phyloP scores from a whole-genome alignment of 2,329 filamentous ascomycete species.

The Cordyceps pruinosa region DNA sequence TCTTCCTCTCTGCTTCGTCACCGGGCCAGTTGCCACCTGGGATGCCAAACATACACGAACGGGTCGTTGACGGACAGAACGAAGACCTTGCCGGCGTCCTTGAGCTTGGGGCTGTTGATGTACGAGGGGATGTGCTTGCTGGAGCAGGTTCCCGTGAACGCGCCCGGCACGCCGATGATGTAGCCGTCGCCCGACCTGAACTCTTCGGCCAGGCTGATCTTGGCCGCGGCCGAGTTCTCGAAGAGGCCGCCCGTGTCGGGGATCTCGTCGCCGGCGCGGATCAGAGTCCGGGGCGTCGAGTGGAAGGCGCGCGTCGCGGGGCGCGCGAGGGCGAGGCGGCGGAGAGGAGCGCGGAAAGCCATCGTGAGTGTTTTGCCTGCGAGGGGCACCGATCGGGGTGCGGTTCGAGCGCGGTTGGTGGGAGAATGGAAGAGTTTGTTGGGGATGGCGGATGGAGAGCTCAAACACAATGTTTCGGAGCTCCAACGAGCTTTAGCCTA shows the following conservation, averaged over 20 bases:
- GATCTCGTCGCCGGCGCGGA: slow-evolving; percentile 73
- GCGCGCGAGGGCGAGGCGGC: slow-evolving; percentile 26
- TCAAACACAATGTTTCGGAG: too few relatives aligned
- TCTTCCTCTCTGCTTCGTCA: background rate
- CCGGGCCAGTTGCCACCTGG: background rate
- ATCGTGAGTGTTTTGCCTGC: slow-evolving; percentile 25
- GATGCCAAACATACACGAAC: slow-evolving; percentile 64
- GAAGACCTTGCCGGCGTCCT: slow-evolving; percentile 76
- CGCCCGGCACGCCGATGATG: slow-evolving; percentile 78
- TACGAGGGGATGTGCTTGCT: slow-evolving; percentile 75
- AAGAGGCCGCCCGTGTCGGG: slow-evolving; percentile 71
- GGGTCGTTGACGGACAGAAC: slow-evolving; percentile 91
- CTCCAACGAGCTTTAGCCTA: too few relatives aligned
- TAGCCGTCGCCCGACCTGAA: slow-evolving; percentile 65
- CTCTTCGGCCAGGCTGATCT: slow-evolving; percentile 78
- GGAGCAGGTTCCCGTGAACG: slow-evolving; percentile 57
- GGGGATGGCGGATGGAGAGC: too few relatives aligned
- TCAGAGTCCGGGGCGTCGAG: slow-evolving; percentile 52
- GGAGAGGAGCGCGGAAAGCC: slow-evolving; percentile 31
- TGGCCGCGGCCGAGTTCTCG: slow-evolving; percentile 84
- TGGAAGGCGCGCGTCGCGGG: slow-evolving; percentile 49
- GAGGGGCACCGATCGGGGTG: too few relatives aligned
- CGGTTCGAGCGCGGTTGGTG: background rate
- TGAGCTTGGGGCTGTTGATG: slow-evolving; percentile 70
- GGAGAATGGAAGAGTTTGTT: background rate